Percentiles rank a stretch among this genome's conserved stretches.
phyloP scores from a whole-genome alignment of 2,329 filamentous ascomycete genomes.

The Microdochium nivale region DNA sequence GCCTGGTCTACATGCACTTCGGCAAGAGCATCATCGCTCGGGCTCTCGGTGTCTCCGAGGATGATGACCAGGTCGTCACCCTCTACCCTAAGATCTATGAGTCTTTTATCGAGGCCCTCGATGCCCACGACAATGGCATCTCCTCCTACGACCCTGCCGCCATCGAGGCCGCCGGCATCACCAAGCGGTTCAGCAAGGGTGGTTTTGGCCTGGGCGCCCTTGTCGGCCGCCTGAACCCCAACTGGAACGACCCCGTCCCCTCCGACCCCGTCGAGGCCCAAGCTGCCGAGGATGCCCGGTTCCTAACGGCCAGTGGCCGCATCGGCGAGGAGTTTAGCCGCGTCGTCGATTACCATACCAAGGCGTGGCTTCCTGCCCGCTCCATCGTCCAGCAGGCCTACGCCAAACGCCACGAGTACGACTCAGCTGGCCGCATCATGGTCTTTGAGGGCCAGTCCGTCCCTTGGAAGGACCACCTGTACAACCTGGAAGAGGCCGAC shows the following conservation, averaged over 20 bases:
- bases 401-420: conserved; percentile 54
- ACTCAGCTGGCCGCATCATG: conserved; percentile 69
- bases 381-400: conserved; percentile 72
- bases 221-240: conserved; percentile 71
- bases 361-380: conserved; percentile 81
- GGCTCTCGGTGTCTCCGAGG: conserved; percentile 42
- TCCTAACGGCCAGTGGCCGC: conserved; percentile 66
- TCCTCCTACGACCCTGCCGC: conserved; percentile 67
- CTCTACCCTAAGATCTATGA: conserved; percentile 87
- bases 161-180: conserved; percentile 60
- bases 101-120: conserved; percentile 89
- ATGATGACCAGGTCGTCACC: conserved; percentile 59
- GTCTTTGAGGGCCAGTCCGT: conserved; percentile 70
- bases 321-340: conserved; percentile 85
- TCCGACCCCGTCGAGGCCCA: conserved; percentile 52
- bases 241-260: conserved; percentile 61
- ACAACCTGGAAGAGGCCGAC: conserved; percentile 62
- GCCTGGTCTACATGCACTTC: conserved; percentile 93
- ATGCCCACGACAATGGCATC: conserved; percentile 96
- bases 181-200: conserved; percentile 76
- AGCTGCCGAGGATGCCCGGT: conserved; percentile 71
- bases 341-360: conserved; percentile 67
- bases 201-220: conserved; percentile 79
- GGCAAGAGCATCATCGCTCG: conserved; percentile 72
- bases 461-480: conserved; percentile 96